phyloP scores from a whole-genome alignment of 176 grass and related monocot genomes.

The Eleusine coracana region DNA sequence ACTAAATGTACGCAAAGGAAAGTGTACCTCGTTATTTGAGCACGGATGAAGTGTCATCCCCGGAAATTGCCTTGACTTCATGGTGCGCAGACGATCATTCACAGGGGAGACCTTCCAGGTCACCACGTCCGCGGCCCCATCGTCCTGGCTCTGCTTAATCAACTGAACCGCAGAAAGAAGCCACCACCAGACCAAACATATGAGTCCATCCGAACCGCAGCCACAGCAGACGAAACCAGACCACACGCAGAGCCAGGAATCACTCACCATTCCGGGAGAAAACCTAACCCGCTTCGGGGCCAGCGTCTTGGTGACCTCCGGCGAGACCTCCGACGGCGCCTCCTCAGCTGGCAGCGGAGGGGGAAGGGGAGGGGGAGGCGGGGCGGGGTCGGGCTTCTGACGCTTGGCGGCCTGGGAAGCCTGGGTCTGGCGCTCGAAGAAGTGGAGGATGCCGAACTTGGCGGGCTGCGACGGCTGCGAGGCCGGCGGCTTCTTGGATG shows the following conservation, averaged over 20 bases:
- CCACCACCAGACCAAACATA: neutral
- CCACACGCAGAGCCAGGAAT: neutral
- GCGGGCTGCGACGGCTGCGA: slow-evolving; percentile 70
- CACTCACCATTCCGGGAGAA: slow-evolving; percentile 91
- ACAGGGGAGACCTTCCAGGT: slow-evolving; percentile 97
- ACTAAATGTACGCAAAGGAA: slow-evolving; percentile 7
- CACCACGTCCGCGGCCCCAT: slow-evolving; percentile 65
- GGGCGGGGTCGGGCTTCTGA: slow-evolving; percentile 41
- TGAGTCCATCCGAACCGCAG: slow-evolving; percentile 4
- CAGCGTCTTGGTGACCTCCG: slow-evolving; percentile 66
- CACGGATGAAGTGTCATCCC: slow-evolving; percentile 60
- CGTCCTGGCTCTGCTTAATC: slow-evolving; percentile 95
- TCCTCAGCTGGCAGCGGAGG: slow-evolving; percentile 14
- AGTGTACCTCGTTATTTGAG: slow-evolving; percentile 64
- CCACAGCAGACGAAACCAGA: neutral
- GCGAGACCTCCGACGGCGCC: slow-evolving; percentile 64
- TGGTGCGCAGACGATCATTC: slow-evolving; percentile 62
- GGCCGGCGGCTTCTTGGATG: slow-evolving; percentile 54
- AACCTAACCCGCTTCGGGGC: slow-evolving; percentile 81
- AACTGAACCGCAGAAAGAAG: slow-evolving; percentile 55
- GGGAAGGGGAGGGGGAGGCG: slow-evolving; percentile 7
- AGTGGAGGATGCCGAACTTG: slow-evolving; percentile 94
- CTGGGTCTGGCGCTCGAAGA: slow-evolving; percentile 96
- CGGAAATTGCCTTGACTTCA: slow-evolving; percentile 56
- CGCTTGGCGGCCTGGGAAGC: slow-evolving; percentile 45